Evolutionary conservation across 768 basidiomycete species (phyloP).

Genomic region (Lentinula edodes): DNA sequence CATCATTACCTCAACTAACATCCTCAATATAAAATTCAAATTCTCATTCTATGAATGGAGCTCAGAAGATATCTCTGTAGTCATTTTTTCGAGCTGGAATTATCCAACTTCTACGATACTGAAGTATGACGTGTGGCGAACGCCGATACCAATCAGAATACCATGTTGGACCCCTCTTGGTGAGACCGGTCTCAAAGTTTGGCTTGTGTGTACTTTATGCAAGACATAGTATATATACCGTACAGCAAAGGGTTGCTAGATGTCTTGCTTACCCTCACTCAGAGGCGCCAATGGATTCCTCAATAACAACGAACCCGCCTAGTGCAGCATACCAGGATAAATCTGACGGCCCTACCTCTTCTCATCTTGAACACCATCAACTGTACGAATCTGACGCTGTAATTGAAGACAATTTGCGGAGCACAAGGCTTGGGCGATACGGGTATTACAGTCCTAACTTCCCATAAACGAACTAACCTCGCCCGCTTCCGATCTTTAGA

Average conservation of each 20-base stretch:
- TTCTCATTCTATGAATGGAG: neutral
- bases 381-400: neutral
- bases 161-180: neutral
- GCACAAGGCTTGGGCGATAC: neutral
- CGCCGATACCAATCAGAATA: neutral
- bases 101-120: neutral
- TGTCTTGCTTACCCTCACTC: neutral
- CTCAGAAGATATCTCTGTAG: neutral
- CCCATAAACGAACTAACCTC: neutral
- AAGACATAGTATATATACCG: neutral
- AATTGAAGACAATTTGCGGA: neutral
- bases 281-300: neutral
- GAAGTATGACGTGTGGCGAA: neutral
- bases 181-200: neutral
- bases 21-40: neutral
- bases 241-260: neutral
- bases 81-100: neutral
- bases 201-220: neutral
- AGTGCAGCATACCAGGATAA: neutral
- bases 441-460: neutral
- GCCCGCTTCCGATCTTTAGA: conserved; percentile 8
- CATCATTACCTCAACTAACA: neutral
- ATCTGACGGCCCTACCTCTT: neutral
- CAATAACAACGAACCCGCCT: neutral
- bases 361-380: neutral